These are phyloP conservation scores for Suhomyces yuchorum DNA, from an alignment of 1,139 yeast species.

Conservation along the genomic window DNA sequence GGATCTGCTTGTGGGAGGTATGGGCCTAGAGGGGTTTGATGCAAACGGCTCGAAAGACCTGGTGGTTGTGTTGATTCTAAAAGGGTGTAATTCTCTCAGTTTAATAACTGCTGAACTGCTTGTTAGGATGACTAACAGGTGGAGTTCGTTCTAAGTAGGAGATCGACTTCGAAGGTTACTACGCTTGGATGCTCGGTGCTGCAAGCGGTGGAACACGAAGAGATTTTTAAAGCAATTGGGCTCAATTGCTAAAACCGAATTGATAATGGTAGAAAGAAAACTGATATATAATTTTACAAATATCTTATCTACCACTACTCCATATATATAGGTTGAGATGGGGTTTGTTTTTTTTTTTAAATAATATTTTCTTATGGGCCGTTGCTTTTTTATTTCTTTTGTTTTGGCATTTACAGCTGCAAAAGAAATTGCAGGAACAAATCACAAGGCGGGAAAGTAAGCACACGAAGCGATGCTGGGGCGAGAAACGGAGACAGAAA, in stretches of 20 bases:
- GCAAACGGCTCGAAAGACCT: background rate
- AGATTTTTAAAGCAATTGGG: conserved; percentile 1
- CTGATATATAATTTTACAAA: background rate
- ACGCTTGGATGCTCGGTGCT: background rate
- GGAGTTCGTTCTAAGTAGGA: background rate
- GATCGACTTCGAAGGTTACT: background rate
- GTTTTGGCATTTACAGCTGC: conserved; percentile 10
- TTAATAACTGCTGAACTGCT: background rate
- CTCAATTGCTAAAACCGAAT: conserved; percentile 1
- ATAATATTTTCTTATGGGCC: conserved; percentile 9
- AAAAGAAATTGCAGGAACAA: conserved; percentile 12
- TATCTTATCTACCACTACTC: conserved; percentile 1
- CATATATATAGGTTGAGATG: conserved; percentile 13
- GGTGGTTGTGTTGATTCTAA: background rate
- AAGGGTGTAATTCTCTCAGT: background rate
- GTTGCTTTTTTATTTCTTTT: conserved; percentile 14
- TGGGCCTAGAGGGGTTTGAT: background rate
- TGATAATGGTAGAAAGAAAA: background rate
- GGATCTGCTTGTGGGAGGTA: background rate
- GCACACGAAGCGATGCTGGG: too few relatives aligned
- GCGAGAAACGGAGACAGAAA: too few relatives aligned
- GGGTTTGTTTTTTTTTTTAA: conserved; percentile 9
- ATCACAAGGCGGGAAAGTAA: conserved; percentile 12
- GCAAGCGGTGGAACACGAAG: background rate
- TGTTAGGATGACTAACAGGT: background rate